phyloP scores from a whole-genome alignment of 306 rosid genomes.

The Quercus bicolor region DNA sequence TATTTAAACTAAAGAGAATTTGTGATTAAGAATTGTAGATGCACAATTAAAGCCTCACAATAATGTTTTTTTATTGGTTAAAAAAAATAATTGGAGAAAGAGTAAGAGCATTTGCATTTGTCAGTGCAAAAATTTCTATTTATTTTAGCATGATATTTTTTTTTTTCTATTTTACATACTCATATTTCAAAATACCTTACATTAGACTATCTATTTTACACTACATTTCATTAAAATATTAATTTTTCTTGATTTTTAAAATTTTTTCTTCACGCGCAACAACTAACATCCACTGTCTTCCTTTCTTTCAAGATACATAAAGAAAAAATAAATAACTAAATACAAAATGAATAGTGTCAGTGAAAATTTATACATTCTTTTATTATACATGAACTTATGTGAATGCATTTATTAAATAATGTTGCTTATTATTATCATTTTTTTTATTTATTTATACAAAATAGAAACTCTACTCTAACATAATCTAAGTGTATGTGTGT shows the following conservation, averaged over 20 bases:
- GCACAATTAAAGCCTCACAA: background rate
- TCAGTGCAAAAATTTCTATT: accelerated
- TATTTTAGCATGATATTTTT: accelerated
- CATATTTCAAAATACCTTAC: accelerated
- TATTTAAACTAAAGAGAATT: background rate
- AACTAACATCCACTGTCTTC: accelerated
- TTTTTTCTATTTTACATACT: too few species aligned
- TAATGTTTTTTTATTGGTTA: background rate
- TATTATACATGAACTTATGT: too few species aligned
- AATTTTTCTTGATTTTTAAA: too few species aligned
- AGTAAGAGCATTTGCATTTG: accelerated
- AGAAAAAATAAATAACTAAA: too few species aligned
- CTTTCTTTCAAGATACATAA: accelerated
- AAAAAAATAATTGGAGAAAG: too few species aligned
- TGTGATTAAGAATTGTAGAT: background rate
- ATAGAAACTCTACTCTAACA: too few species aligned
- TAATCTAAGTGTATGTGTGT: too few species aligned
- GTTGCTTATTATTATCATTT: too few species aligned
- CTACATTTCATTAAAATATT: accelerated
- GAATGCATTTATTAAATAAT: too few species aligned
- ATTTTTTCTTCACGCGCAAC: accelerated
- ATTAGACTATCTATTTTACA: accelerated
- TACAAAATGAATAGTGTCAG: accelerated
- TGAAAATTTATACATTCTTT: too few species aligned
- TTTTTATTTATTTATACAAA: too few species aligned